These are phyloP conservation scores for Camillea tinctor DNA, from an alignment of 2,329 filamentous ascomycete species.

Conservation along the genomic window DNA sequence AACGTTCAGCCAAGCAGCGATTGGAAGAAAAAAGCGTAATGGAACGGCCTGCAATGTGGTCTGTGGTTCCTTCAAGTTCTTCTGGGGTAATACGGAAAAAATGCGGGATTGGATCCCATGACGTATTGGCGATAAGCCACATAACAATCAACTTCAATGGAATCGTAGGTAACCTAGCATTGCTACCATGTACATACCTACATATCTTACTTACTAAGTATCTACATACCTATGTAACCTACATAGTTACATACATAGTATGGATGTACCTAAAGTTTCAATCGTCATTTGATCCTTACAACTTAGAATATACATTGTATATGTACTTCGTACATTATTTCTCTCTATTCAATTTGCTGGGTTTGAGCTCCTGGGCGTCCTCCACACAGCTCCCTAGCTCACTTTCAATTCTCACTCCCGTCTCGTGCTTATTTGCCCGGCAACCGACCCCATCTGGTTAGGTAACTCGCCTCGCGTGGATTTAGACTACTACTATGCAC, in stretches of 20 bases:
- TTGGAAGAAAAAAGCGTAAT: too few species aligned
- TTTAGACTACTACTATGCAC: too few species aligned
- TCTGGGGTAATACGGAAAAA: constrained; percentile 18
- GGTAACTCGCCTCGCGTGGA: too few species aligned
- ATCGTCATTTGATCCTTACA: background rate
- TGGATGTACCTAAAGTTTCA: background rate
- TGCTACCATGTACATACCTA: too few species aligned
- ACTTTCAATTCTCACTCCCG: background rate
- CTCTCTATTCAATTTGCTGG: too few species aligned
- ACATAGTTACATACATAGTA: too few species aligned
- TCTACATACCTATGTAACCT: too few species aligned
- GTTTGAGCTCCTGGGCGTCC: background rate
- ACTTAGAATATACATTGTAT: too few species aligned
- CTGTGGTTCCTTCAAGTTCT: constrained; percentile 13
- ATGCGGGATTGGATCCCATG: constrained; percentile 22
- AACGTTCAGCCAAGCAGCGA: background rate
- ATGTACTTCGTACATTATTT: background rate
- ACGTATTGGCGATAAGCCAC: constrained; percentile 23
- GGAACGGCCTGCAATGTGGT: background rate
- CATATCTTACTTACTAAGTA: too few species aligned
- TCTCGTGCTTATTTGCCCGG: background rate
- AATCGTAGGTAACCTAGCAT: constrained; percentile 12
- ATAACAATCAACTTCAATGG: too few species aligned
- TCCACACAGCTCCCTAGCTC: background rate
- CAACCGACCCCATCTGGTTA: background rate